Base-by-base conservation (phyloP, 106 monocot genomes). In the Platanthera guangdongensis region DNA sequence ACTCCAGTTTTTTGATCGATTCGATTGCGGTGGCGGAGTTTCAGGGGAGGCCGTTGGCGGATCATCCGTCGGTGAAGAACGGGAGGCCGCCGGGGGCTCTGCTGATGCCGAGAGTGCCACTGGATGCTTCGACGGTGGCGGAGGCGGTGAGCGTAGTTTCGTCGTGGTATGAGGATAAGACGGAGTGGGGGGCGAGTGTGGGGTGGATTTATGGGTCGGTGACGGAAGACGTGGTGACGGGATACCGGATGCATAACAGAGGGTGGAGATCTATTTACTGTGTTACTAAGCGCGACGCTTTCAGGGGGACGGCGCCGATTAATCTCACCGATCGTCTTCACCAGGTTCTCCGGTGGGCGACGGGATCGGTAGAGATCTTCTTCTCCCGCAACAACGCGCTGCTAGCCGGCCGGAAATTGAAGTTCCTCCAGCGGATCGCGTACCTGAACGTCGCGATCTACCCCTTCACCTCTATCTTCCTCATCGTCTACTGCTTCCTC, bases 391-490 rank as follows among this genome's bases (percentile, higher is more conserved):
- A 92, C 78, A 92, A 92, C 51, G 92, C 92, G 1, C 74, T 92
- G 19, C 76, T 92, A 9, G 86, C 92, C 51, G 84, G 88, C 77
- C 76, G 82, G 9, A 84, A 73, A 72, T 81, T 92, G 88, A 89
- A 88, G 83, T 11, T 86, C 8, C 82, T 92, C 9, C 92, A 92
- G 53, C 82, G 88, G 46, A 83, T 92, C 9, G 92, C 92, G 4
- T 89, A 97, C 77, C 89, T 97, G 82, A 94, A 94, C 45, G 97
- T 97, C 4, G 97, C 94, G 18, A 89, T 97, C 51, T 93, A 91
- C 64, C 91, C 91, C 0, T 91, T 91, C 75, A 91, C 91, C 49
- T 91, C 91, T 32, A 78, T 91, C 77, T 91, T 91, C 82, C 86
- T 91, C 49, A 88, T 91, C 47, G 91, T 91, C 60, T 91, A 91